Percentiles rank a stretch among this genome's conserved stretches.
These are phyloP conservation scores for Phallus indusiatus DNA, from an alignment of 768 basidiomycete genomes.

Conservation along the genomic window DNA sequence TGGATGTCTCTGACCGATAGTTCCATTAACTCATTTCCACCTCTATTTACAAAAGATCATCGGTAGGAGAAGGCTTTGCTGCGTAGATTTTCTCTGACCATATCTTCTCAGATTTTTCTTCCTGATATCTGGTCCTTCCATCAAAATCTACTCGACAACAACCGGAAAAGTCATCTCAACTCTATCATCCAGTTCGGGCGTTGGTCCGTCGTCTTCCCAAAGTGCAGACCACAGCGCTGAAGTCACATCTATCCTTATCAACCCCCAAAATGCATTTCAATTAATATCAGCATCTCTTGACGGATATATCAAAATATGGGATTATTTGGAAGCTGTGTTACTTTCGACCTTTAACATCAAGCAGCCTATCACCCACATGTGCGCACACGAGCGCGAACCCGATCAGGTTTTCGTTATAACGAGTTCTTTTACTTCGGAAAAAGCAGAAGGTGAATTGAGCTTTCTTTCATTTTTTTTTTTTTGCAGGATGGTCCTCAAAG, in stretches of 20 bases:
- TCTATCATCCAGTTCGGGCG: conserved; percentile 36
- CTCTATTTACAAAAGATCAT: conserved; percentile 83
- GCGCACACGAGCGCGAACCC: conserved; percentile 59
- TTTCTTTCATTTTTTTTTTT: background rate
- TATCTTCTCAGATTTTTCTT: conserved; percentile 68
- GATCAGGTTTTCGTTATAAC: conserved; percentile 60
- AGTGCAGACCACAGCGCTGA: conserved; percentile 35
- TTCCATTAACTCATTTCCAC: conserved; percentile 50
- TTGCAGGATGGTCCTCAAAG: background rate
- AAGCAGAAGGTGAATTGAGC: conserved; percentile 4
- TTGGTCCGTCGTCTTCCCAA: conserved; percentile 20
- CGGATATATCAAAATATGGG: conserved; percentile 86
- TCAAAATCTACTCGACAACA: conserved; percentile 76
- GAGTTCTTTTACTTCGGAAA: conserved; percentile 17
- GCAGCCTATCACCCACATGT: conserved; percentile 62
- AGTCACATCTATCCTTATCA: conserved; percentile 68
- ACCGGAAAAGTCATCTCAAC: conserved; percentile 79
- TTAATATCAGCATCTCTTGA: conserved; percentile 78
- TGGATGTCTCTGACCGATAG: conserved; percentile 70
- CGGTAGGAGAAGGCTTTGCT: conserved; percentile 38
- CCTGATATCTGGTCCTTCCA: conserved; percentile 65
- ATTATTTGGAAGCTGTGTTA: conserved; percentile 77
- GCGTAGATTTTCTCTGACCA: conserved; percentile 10
- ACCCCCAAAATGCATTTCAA: conserved; percentile 83
- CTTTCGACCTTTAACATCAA: conserved; percentile 64